phyloP scores from a whole-genome alignment of 2,329 filamentous ascomycete species.

The Proliferodiscus dingleyae region DNA sequence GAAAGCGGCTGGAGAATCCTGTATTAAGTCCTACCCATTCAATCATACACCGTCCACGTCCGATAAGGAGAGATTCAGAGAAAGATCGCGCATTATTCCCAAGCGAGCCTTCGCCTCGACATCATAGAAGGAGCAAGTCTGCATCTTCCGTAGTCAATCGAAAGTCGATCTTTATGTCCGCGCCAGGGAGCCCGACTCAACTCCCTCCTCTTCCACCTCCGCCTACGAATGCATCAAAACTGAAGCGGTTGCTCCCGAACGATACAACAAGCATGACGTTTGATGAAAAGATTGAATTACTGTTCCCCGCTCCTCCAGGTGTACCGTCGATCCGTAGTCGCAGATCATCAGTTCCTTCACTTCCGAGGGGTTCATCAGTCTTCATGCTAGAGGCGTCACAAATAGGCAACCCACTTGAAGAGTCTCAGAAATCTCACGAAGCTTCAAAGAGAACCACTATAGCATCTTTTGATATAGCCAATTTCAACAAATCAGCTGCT shows the following conservation, averaged over 20 bases:
- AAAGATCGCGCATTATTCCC: conserved; percentile 44
- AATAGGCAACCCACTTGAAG: conserved; percentile 17
- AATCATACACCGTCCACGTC: conserved; percentile 32
- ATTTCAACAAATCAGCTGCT: conserved; percentile 3
- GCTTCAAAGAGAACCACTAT: conserved; percentile 28
- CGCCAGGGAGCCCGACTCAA: conserved; percentile 42
- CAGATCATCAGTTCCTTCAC: conserved; percentile 41
- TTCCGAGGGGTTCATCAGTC: conserved; percentile 34
- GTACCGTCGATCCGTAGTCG: conserved; percentile 26
- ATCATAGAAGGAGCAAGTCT: conserved; percentile 44
- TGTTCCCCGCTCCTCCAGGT: conserved; percentile 40
- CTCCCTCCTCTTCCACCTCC: conserved; percentile 45
- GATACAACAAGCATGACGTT: conserved; percentile 54
- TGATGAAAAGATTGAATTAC: conserved; percentile 50
- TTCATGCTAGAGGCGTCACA: conserved; percentile 19
- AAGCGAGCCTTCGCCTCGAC: conserved; percentile 38
- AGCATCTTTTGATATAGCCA: conserved; percentile 16
- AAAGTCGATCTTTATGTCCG: conserved; percentile 42
- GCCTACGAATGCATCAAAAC: conserved; percentile 37
- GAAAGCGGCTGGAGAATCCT: conserved; percentile 9
- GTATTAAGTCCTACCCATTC: conserved; percentile 21
- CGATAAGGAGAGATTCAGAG: conserved; percentile 23
- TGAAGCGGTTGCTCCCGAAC: conserved; percentile 42
- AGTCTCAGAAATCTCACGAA: conserved; percentile 23
- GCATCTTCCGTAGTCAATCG: conserved; percentile 41